Percentiles rank a stretch among this genome's conserved stretches.
These are phyloP conservation scores for Salix caprea DNA, from an alignment of 345 rosid genomes.

Conservation along the genomic window DNA sequence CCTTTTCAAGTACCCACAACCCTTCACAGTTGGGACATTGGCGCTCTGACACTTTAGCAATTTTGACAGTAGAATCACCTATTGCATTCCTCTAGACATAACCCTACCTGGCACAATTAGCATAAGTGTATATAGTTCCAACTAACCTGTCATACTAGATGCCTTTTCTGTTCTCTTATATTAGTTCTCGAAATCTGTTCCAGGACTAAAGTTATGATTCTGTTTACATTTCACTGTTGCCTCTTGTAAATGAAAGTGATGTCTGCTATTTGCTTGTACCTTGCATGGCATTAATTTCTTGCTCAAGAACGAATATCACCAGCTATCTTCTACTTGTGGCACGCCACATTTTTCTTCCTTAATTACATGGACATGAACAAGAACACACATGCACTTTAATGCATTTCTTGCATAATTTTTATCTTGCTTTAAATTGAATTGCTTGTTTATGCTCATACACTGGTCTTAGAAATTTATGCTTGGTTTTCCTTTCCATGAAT, in stretches of 20 bases:
- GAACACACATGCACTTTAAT: background rate
- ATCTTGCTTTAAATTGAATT: background rate
- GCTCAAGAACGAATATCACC: background rate
- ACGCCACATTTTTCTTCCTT: background rate
- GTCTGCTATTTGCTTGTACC: background rate
- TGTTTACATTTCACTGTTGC: background rate
- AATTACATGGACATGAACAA: background rate
- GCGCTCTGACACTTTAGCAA: background rate
- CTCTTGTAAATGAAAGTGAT: background rate
- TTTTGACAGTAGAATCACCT: background rate
- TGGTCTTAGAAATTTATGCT: background rate
- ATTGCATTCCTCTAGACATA: background rate
- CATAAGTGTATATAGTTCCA: background rate
- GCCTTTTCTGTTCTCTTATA: background rate
- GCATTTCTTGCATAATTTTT: background rate
- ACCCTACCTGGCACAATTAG: background rate
- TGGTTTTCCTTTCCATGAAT: background rate
- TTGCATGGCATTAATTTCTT: background rate
- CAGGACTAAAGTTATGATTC: background rate
- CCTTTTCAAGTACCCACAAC: background rate
- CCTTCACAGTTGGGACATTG: background rate
- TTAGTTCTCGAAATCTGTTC: background rate
- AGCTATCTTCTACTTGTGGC: background rate
- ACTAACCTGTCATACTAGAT: background rate
- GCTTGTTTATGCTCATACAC: background rate